These are phyloP conservation scores for Fusarium penzigii DNA, from an alignment of 2,329 filamentous ascomycete genomes.

Conservation along the genomic window DNA sequence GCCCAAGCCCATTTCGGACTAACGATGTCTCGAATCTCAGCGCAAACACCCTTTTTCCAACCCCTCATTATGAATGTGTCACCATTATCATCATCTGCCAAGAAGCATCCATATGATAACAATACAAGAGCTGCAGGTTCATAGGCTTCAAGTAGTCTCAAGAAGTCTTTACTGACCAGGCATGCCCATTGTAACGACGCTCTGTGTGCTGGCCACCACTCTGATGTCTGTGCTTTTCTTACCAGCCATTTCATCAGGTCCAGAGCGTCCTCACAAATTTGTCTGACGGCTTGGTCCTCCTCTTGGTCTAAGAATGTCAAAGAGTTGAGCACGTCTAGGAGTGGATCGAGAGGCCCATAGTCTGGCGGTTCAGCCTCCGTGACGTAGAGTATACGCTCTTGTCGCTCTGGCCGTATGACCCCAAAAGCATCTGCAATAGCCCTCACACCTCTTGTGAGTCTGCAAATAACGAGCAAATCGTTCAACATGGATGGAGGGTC, in stretches of 20 bases:
- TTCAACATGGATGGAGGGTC: background rate
- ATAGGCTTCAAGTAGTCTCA: background rate
- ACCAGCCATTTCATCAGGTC: slow-evolving; percentile 4
- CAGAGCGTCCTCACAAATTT: slow-evolving; percentile 2
- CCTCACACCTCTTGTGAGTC: background rate
- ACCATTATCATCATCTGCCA: background rate
- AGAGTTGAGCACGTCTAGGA: slow-evolving; percentile 1
- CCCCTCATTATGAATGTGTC: slow-evolving; percentile 4
- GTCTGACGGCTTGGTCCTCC: slow-evolving; percentile 1
- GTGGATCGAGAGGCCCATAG: slow-evolving; percentile 1
- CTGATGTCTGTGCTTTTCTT: slow-evolving; percentile 4
- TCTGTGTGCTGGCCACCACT: slow-evolving; percentile 3
- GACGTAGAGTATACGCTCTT: background rate
- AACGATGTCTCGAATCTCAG: slow-evolving; percentile 2
- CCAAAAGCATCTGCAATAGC: slow-evolving; percentile 3
- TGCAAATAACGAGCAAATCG: background rate
- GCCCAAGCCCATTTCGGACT: slow-evolving; percentile 1
- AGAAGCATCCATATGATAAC: slow-evolving; percentile 1
- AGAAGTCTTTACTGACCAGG: background rate
- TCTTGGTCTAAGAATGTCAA: slow-evolving; percentile 4
- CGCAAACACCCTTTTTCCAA: slow-evolving; percentile 3
- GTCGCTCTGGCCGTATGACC: slow-evolving; percentile 1
- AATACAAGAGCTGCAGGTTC: slow-evolving; percentile 2
- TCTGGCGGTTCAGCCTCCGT: slow-evolving; percentile 1
- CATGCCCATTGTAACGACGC: background rate